Evolutionary conservation across 2,329 filamentous ascomycete genomes (phyloP).

Genomic region (Xylaria sp.): DNA sequence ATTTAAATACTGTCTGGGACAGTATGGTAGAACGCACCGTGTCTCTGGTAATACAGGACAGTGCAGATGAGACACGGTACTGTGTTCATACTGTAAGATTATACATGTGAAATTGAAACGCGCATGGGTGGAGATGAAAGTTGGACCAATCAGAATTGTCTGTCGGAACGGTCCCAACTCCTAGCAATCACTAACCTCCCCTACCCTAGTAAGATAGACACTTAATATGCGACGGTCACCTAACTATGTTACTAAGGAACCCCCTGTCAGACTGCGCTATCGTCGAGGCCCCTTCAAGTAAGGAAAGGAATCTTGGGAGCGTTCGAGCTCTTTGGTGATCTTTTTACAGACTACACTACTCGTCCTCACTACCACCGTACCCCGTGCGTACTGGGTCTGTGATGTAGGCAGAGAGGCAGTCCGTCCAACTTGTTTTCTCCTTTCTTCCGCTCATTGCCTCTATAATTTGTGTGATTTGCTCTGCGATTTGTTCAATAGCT

Average conservation of each 20-base stretch:
- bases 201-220: not conserved
- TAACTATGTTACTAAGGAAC: not conserved
- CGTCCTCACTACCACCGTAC: not conserved
- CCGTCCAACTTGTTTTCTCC: constrained; percentile 27
- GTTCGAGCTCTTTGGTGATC: constrained; percentile 1
- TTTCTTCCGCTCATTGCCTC: constrained; percentile 16
- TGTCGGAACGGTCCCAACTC: not conserved
- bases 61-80: not conserved
- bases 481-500: not conserved
- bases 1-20: too few relatives aligned
- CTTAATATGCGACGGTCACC: not conserved
- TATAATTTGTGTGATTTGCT: not conserved
- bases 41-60: too few relatives aligned
- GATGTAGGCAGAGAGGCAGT: constrained; percentile 20
- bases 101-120: not conserved
- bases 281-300: constrained; percentile 21
- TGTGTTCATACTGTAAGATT: not conserved
- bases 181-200: not conserved
- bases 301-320: constrained; percentile 13
- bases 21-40: too few relatives aligned
- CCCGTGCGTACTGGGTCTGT: constrained; percentile 1
- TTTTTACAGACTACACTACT: not conserved
- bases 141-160: not conserved
- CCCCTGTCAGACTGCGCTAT: not conserved
- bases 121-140: not conserved